Evolutionary conservation across 1,139 yeast species (phyloP).

Genomic region (Citeromyces siamensis): DNA sequence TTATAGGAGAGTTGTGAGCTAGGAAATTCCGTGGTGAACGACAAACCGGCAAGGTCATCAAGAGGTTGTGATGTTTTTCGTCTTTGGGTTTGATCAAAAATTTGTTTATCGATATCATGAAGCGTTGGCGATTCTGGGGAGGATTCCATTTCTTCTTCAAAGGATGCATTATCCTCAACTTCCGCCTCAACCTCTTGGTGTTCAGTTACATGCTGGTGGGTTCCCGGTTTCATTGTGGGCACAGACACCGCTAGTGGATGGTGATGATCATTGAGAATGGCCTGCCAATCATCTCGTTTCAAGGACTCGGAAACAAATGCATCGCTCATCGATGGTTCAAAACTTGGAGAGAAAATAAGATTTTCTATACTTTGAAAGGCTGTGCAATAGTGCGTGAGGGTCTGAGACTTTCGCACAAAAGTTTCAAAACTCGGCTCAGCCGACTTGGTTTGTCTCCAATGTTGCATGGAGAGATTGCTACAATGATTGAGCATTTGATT

Average conservation of each 20-base stretch:
- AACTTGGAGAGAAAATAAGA: conserved; percentile 4
- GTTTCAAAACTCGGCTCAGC: conserved; percentile 5
- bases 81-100: neutral
- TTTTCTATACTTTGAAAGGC: conserved; percentile 12
- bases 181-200: conserved; percentile 5
- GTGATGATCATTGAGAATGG: neutral
- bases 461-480: conserved; percentile 11
- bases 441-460: conserved; percentile 7
- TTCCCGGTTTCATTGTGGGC: neutral
- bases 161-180: neutral
- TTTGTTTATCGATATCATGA: neutral
- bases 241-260: neutral
- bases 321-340: neutral
- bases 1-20: neutral
- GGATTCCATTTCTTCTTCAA: too few species aligned
- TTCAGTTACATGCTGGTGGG: neutral
- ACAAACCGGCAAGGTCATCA: neutral
- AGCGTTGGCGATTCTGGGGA: too few species aligned
- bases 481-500: conserved; percentile 20
- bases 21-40: neutral
- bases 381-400: conserved; percentile 8
- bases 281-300: neutral
- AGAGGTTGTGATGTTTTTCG: neutral
- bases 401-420: conserved; percentile 6
- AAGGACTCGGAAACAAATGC: neutral